Conservation (phyloP, 116 monocot species). For the Phalaenopsis hybrid region DNA sequence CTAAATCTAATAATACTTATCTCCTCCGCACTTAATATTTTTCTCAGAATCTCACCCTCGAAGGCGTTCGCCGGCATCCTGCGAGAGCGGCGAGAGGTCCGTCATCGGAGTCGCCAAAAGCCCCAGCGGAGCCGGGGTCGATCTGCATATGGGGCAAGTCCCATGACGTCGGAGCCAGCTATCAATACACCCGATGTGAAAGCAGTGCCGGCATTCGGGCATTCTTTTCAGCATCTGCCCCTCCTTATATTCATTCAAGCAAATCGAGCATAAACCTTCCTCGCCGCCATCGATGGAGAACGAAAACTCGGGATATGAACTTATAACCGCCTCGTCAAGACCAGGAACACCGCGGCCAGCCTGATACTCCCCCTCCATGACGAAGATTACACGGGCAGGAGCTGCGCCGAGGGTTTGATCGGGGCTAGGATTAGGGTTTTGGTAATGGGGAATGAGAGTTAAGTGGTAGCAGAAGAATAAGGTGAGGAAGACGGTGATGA, state of each 20-base stretch:
- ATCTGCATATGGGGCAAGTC: constrained; percentile 31
- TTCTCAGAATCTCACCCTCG: no score
- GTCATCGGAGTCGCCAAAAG: no score
- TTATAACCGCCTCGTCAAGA: constrained; percentile 13
- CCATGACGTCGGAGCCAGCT: constrained; percentile 23
- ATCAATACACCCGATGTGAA: constrained; percentile 27
- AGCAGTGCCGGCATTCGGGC: constrained; percentile 24
- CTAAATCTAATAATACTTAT: no score
- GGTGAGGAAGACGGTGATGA: constrained; percentile 37
- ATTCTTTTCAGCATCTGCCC: constrained; percentile 20
- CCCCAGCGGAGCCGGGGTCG: constrained; percentile 7
- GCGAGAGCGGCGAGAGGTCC: no score
- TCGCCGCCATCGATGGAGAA: background rate
- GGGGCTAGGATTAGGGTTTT: constrained; percentile 9
- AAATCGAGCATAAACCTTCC: constrained; percentile 20
- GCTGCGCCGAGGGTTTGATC: background rate
- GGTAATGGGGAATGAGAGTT: constrained; percentile 3
- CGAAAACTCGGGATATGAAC: constrained; percentile 14
- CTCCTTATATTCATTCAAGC: constrained; percentile 16
- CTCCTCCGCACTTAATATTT: no score
- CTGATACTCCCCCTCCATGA: background rate
- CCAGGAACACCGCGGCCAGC: background rate
- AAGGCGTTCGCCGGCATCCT: no score
- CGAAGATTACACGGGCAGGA: background rate
- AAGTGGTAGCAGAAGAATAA: constrained; percentile 37